Percentiles rank a stretch among this genome's conserved stretches.
These are phyloP conservation scores for Cymbidium sinense DNA, from an alignment of 106 monocot species.

Conservation along the genomic window DNA sequence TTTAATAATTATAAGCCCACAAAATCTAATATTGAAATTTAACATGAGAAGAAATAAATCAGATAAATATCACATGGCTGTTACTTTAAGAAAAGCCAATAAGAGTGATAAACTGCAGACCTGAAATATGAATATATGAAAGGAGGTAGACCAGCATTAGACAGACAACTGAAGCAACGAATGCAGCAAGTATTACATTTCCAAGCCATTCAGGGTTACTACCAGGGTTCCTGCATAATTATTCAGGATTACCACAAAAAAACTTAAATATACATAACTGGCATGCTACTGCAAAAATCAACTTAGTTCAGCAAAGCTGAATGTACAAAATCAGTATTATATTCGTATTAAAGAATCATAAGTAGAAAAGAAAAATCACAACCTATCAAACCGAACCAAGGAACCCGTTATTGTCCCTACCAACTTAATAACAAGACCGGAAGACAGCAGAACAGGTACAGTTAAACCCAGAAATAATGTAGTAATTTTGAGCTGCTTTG, in stretches of 20 bases:
- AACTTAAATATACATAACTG: neutral
- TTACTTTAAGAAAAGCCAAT: neutral
- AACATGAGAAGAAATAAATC: neutral
- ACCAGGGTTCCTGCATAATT: slow-evolving; percentile 74
- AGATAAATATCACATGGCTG: neutral
- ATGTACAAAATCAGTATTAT: neutral
- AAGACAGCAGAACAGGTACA: slow-evolving; percentile 57
- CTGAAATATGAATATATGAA: slow-evolving; percentile 92
- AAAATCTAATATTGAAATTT: neutral
- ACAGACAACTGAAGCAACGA: slow-evolving; percentile 51
- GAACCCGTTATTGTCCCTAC: slow-evolving; percentile 41
- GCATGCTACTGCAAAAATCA: neutral
- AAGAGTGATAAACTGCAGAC: slow-evolving; percentile 19
- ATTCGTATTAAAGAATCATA: neutral
- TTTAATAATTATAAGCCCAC: neutral
- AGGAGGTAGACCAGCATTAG: slow-evolving; percentile 76
- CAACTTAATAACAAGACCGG: slow-evolving; percentile 49
- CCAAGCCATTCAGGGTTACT: slow-evolving; percentile 70
- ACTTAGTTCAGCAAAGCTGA: neutral
- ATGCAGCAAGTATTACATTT: slow-evolving; percentile 51
- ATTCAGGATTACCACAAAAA: slow-evolving; percentile 4
- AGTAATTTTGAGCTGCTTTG: slow-evolving; percentile 58
- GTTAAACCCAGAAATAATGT: slow-evolving; percentile 64
- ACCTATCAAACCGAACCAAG: slow-evolving; percentile 84
- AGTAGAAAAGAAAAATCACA: slow-evolving; percentile 5